Conservation (phyloP, 2,329 filamentous ascomycete genomes). For the Huntiella abstrusa region DNA sequence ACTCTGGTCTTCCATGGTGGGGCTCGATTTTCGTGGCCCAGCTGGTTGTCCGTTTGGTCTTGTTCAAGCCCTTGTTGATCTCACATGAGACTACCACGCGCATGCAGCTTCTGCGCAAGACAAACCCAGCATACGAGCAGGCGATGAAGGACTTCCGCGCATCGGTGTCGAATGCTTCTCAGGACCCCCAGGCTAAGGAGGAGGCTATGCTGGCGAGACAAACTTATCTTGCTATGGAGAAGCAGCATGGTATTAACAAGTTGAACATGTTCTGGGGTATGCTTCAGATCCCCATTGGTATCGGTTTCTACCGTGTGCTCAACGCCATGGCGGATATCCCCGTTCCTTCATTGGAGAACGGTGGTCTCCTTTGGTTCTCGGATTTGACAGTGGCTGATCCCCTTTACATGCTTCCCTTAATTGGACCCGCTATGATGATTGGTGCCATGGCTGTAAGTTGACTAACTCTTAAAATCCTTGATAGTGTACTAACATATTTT, state of each 20-base stretch:
- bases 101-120: conserved; percentile 35
- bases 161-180: conserved; percentile 14
- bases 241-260: conserved; percentile 20
- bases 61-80: conserved; percentile 47
- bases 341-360: conserved; percentile 56
- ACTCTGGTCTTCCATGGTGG: conserved; percentile 63
- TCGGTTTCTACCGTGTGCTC: conserved; percentile 62
- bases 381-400: conserved; percentile 66
- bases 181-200: conserved; percentile 19
- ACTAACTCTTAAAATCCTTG: neutral
- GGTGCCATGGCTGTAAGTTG: conserved; percentile 31
- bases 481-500: conserved; percentile 11
- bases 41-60: conserved; percentile 39
- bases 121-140: conserved; percentile 31
- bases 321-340: conserved; percentile 58
- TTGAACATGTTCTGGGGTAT: conserved; percentile 21
- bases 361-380: conserved; percentile 57
- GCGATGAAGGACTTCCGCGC: conserved; percentile 23
- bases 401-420: conserved; percentile 50
- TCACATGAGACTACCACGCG: conserved; percentile 44
- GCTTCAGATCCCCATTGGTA: conserved; percentile 46
- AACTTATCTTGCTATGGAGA: conserved; percentile 11
- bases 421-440: conserved; percentile 37
- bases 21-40: conserved; percentile 49
- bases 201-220: conserved; percentile 16